Conservation (phyloP, 2,329 filamentous ascomycete species). For the Emergomyces africanus region DNA sequence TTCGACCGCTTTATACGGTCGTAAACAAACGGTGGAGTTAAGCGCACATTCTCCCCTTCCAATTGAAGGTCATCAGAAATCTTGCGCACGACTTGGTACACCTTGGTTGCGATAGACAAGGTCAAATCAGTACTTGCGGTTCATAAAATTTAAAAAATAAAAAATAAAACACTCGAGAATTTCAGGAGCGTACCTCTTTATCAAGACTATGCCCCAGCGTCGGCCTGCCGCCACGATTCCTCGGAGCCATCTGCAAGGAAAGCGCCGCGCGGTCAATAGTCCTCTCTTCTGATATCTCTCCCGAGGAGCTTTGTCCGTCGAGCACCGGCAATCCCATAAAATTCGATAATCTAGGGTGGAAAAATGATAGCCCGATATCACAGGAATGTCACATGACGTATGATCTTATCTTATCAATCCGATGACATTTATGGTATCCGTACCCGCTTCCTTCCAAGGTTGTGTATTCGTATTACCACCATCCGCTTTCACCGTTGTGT, state of each 20-base stretch:
- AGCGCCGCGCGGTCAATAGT: not conserved
- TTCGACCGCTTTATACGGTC: slow-evolving; percentile 74
- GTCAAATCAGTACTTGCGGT: not conserved
- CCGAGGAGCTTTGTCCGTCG: not conserved
- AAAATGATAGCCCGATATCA: not conserved
- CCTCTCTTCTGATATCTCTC: not conserved
- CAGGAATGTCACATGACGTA: not conserved
- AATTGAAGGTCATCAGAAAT: slow-evolving; percentile 52
- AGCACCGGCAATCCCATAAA: not conserved
- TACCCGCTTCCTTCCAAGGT: too few relatives aligned
- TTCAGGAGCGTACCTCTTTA: slow-evolving; percentile 39
- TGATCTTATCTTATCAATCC: slow-evolving; percentile 7
- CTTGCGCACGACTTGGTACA: slow-evolving; percentile 70
- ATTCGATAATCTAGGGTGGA: not conserved
- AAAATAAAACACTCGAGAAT: not conserved
- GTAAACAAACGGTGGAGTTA: slow-evolving; percentile 55
- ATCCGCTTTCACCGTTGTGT: too few relatives aligned
- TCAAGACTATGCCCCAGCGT: slow-evolving; percentile 47
- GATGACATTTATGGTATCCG: not conserved
- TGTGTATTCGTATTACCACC: not conserved
- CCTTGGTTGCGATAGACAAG: slow-evolving; percentile 23
- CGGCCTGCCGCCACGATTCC: slow-evolving; percentile 30
- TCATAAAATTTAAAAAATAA: not conserved
- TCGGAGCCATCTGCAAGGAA: slow-evolving; percentile 22
- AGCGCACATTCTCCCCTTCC: slow-evolving; percentile 35